A percentile compares a stretch with the other conserved stretches of the same genome.
phyloP scores from a whole-genome alignment of 345 rosid species.

The Citrus hindsii region DNA sequence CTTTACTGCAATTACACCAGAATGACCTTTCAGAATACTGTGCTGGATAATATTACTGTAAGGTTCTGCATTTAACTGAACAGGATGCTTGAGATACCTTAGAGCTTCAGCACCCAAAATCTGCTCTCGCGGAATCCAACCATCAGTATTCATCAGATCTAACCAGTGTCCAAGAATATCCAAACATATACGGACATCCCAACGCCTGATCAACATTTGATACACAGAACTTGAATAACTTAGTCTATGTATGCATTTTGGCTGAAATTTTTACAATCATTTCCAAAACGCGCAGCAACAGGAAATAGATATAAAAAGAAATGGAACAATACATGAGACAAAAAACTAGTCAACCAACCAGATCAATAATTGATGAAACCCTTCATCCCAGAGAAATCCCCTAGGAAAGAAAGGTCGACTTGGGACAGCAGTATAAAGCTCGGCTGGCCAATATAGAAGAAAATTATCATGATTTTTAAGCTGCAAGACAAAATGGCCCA shows the following conservation, averaged over 20 bases:
- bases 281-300: constrained; percentile 4
- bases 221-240: not conserved
- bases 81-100: constrained; percentile 42
- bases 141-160: constrained; percentile 87
- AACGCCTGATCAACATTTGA: constrained; percentile 59
- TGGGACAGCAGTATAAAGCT: constrained; percentile 92
- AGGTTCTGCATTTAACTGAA: constrained; percentile 11
- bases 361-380: constrained; percentile 85
- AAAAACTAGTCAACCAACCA: constrained; percentile 48
- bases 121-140: constrained; percentile 98
- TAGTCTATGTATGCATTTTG: constrained; percentile 15
- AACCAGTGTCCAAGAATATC: constrained; percentile 96
- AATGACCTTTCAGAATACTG: constrained; percentile 11
- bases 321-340: constrained; percentile 1
- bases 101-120: constrained; percentile 90
- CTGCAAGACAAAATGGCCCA: constrained; percentile 42
- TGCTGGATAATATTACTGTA: constrained; percentile 4
- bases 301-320: constrained; percentile 1
- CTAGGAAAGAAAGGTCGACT: constrained; percentile 88
- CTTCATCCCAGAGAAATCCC: constrained; percentile 99
- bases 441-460: constrained; percentile 91
- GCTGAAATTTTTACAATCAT: not conserved
- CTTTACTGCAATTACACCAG: constrained; percentile 59
- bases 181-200: constrained; percentile 79
- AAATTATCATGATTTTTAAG: constrained; percentile 37